Evolutionary conservation across 345 rosid genomes (phyloP).

Genomic region (Euphorbia pulcherrima): DNA sequence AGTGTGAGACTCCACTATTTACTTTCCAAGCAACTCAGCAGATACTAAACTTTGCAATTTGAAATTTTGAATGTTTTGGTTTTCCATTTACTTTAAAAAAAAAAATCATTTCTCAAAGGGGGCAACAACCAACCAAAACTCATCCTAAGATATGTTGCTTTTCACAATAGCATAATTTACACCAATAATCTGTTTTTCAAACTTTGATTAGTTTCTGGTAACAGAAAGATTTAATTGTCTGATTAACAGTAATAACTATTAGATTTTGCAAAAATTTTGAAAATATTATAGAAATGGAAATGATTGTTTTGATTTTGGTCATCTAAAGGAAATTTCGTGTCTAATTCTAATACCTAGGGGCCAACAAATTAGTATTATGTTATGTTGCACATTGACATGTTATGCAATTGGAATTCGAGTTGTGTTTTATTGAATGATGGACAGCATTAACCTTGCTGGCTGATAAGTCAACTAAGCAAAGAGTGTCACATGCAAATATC

Average conservation of each 20-base stretch:
- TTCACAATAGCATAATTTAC: neutral
- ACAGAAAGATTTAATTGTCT: too few species aligned
- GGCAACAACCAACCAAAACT: too few species aligned
- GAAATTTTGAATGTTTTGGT: neutral
- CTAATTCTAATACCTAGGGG: neutral
- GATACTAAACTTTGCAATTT: neutral
- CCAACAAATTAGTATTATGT: neutral
- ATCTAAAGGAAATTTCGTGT: neutral
- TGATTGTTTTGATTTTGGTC: neutral
- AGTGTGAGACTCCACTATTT: slow-evolving; percentile 3
- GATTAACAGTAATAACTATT: too few species aligned
- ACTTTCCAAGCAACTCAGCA: neutral
- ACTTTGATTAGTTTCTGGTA: too few species aligned
- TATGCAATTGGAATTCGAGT: neutral
- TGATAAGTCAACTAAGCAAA: slow-evolving; percentile 18
- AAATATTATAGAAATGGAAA: too few species aligned
- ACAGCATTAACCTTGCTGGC: slow-evolving; percentile 24
- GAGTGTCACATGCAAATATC: slow-evolving; percentile 10
- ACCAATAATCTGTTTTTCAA: neutral
- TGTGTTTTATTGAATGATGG: neutral
- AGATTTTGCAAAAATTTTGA: too few species aligned
- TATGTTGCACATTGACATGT: neutral
- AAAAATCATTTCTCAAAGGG: too few species aligned
- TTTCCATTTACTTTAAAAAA: too few species aligned
- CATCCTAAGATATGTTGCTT: neutral